phyloP scores from a whole-genome alignment of 2,329 filamentous ascomycete species.

The Tolypocladium ophioglossoides region DNA sequence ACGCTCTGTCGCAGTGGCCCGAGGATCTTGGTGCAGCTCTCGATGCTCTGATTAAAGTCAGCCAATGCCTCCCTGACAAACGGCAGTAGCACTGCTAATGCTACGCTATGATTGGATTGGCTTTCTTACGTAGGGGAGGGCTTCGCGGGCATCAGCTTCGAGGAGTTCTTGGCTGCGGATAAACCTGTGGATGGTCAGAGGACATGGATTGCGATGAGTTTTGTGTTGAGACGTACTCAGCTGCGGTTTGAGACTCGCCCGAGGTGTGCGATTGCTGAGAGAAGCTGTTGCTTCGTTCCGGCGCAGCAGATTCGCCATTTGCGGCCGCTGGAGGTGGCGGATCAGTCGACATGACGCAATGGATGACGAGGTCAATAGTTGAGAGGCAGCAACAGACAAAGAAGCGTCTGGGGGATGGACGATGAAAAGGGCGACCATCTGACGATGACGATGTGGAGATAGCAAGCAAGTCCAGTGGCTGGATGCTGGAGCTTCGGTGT shows the following conservation, averaged over 20 bases:
- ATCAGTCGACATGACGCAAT: slow-evolving; percentile 25
- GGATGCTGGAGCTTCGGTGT: not conserved
- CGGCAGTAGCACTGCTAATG: not conserved
- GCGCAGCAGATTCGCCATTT: slow-evolving; percentile 10
- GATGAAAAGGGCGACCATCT: not conserved
- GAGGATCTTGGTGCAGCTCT: slow-evolving; percentile 83
- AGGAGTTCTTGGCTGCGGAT: slow-evolving; percentile 82
- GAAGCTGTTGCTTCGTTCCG: slow-evolving; percentile 44
- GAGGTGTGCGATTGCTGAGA: slow-evolving; percentile 46
- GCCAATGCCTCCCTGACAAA: not conserved
- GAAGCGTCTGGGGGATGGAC: not conserved
- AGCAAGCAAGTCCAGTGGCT: not conserved
- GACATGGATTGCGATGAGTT: too few species aligned
- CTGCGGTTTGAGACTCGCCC: slow-evolving; percentile 60
- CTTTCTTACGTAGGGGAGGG: slow-evolving; percentile 70
- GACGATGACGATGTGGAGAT: not conserved
- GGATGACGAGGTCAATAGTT: not conserved
- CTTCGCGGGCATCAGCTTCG: slow-evolving; percentile 90
- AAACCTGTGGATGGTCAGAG: slow-evolving; percentile 45
- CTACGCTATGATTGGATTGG: not conserved
- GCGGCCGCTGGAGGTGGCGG: slow-evolving; percentile 15
- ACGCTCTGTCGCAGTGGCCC: slow-evolving; percentile 79
- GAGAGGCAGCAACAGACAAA: not conserved
- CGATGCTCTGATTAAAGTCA: slow-evolving; percentile 61
- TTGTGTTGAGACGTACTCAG: slow-evolving; percentile 41